Percentiles rank a stretch among this genome's conserved stretches.
phyloP scores from a whole-genome alignment of 768 basidiomycete genomes.

The Filobasidium floriforme region DNA sequence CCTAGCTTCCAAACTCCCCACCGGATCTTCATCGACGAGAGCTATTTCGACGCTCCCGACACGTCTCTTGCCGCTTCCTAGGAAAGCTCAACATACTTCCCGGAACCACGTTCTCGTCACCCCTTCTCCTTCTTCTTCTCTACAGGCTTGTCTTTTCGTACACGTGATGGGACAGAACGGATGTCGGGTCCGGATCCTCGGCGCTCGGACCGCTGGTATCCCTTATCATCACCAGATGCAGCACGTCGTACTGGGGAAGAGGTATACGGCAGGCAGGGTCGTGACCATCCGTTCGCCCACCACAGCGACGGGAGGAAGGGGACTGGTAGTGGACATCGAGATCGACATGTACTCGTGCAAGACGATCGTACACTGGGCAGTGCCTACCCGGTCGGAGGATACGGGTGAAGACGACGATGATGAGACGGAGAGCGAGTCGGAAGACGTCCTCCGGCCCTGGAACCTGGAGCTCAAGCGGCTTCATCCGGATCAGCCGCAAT shows the following conservation, averaged over 20 bases:
- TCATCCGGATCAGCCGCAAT: no score
- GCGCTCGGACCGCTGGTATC: background rate
- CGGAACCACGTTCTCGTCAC: slow-evolving; percentile 13
- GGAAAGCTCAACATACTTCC: slow-evolving; percentile 17
- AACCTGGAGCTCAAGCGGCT: no score
- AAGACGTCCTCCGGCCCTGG: background rate
- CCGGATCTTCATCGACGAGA: background rate
- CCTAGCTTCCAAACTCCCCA: background rate
- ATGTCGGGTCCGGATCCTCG: slow-evolving; percentile 15
- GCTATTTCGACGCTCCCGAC: background rate
- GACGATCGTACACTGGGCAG: slow-evolving; percentile 9
- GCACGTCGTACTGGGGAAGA: background rate
- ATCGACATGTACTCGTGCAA: slow-evolving; percentile 24
- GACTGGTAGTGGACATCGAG: slow-evolving; percentile 10
- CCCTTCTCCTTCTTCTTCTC: slow-evolving; percentile 1
- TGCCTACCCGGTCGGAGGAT: background rate
- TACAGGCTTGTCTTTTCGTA: slow-evolving; percentile 5
- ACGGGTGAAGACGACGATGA: background rate
- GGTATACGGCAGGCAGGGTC: slow-evolving; percentile 10
- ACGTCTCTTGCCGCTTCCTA: slow-evolving; percentile 13
- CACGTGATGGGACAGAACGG: slow-evolving; percentile 23
- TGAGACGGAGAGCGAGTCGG: background rate
- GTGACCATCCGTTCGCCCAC: background rate
- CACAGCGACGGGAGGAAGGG: background rate
- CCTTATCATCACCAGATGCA: background rate